phyloP scores from a whole-genome alignment of 306 rosid genomes.

The Lablab purpureus region DNA sequence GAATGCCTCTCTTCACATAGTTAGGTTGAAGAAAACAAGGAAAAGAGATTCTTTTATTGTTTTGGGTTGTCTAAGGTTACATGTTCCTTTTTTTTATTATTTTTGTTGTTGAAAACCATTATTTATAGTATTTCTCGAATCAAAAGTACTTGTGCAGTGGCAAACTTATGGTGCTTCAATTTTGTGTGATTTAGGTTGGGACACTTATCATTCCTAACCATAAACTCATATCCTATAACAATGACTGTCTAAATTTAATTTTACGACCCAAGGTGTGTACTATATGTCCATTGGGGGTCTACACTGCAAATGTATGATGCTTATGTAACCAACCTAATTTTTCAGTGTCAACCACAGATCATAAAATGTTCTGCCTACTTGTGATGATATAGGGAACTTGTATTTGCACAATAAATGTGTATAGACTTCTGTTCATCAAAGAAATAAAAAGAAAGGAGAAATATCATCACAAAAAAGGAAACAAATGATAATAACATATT shows the following conservation, averaged over 20 bases:
- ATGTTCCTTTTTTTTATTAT: neutral
- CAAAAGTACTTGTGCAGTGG: neutral
- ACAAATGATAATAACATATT: too few relatives aligned
- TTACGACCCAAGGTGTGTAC: too few relatives aligned
- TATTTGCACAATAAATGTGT: neutral
- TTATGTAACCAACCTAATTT: slow-evolving; percentile 21
- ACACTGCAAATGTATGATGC: neutral
- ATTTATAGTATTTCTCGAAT: neutral
- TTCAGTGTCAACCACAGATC: neutral
- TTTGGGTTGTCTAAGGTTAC: neutral
- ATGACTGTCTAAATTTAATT: neutral
- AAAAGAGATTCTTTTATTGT: neutral
- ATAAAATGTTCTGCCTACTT: slow-evolving; percentile 7
- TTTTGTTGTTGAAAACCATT: neutral
- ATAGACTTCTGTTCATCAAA: neutral
- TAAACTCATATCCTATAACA: neutral
- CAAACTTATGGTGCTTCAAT: neutral
- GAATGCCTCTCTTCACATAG: neutral
- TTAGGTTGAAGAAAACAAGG: neutral
- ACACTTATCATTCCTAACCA: slow-evolving; percentile 16
- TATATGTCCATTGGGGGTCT: neutral
- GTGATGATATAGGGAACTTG: neutral
- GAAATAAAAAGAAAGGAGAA: neutral
- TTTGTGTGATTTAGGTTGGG: slow-evolving; percentile 12
- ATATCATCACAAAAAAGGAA: too few relatives aligned